Evolutionary conservation across 2,329 filamentous ascomycete genomes (phyloP).

Genomic region (Incumbomyces delicatus): DNA sequence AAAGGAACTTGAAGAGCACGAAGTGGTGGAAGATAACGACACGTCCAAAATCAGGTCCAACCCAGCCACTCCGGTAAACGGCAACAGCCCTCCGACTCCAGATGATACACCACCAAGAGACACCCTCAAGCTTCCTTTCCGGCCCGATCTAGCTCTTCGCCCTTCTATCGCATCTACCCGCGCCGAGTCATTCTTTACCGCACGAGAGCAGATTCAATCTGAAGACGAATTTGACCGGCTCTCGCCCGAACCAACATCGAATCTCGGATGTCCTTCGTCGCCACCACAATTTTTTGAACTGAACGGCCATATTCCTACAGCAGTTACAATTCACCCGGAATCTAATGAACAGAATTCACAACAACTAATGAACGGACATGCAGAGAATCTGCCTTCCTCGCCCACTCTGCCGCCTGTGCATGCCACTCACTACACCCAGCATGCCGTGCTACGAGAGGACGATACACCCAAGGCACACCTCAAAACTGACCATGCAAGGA

Average conservation of each 20-base stretch:
- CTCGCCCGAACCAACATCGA: constrained; percentile 19
- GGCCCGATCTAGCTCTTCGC: constrained; percentile 44
- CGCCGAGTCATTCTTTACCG: constrained; percentile 63
- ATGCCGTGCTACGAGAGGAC: not conserved
- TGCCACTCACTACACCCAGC: not conserved
- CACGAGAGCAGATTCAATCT: constrained; percentile 53
- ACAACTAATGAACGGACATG: not conserved
- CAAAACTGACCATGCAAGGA: not conserved
- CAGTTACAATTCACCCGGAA: too few species aligned
- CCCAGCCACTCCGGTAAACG: constrained; percentile 19
- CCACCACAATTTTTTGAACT: not conserved
- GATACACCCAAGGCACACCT: constrained; percentile 1
- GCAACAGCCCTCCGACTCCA: constrained; percentile 48
- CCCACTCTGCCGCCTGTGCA: not conserved
- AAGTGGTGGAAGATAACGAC: constrained; percentile 7
- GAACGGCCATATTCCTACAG: not conserved
- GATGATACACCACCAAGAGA: constrained; percentile 62
- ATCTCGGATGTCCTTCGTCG: not conserved
- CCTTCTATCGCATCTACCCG: constrained; percentile 49
- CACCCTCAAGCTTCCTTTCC: constrained; percentile 25
- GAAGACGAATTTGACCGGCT: constrained; percentile 46
- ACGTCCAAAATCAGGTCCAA: constrained; percentile 19
- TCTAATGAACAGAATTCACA: not conserved
- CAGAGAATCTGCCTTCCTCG: not conserved
- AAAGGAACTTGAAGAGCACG: constrained; percentile 2